Base-by-base conservation (phyloP, 495 filamentous ascomycete species). In the Penicillium daleae region DNA sequence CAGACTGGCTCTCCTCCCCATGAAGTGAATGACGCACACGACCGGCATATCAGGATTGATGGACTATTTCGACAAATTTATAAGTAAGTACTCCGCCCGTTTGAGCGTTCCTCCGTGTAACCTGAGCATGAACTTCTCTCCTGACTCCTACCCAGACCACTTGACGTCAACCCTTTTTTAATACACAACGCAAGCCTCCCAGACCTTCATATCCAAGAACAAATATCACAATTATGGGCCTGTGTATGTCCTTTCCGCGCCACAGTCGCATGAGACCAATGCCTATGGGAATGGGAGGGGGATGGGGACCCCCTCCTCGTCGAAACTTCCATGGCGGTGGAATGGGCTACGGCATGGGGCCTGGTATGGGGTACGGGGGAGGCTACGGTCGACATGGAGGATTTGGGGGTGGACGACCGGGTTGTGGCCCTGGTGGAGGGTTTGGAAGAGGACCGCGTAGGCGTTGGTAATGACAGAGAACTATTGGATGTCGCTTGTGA, bases 231-330 rank as follows among this genome's bases (percentile, higher is more conserved):
- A 40, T 35, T 15, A 68, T 68, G 66, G 66, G 66, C 26, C 66
- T 68, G 26, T 68, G 62, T 42, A 61, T 68, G 61, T 68, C 66
- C 17, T 51, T 68, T 21, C 66, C 66, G 19, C 62, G 51, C 13
- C 66, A 31, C 24, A 40, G 40, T 15, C 27, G 32, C 37, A 40
- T 55, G 29, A 31, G 37, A 27, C 61, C 64, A 32, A 59, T 52
- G 49, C 26, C 49, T 8, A 27, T 52, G 7, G 59, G 10, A 59
- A 15, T 66, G 55, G 64, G 49, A 1, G 52, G 57, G 4, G 65
- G 52, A 21, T 64, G 58, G 22, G 65, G 61, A 3, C 58, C 61
- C 8, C 61, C 62, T 44, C 42, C 59, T 39, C 66, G 66, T 21
- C 62, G 55, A 27, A 32, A 53, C 32, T 27, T 56, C 40, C 21